These are phyloP conservation scores for Acacia concinna DNA, from an alignment of 331 rosid genomes.

Conservation along the genomic window DNA sequence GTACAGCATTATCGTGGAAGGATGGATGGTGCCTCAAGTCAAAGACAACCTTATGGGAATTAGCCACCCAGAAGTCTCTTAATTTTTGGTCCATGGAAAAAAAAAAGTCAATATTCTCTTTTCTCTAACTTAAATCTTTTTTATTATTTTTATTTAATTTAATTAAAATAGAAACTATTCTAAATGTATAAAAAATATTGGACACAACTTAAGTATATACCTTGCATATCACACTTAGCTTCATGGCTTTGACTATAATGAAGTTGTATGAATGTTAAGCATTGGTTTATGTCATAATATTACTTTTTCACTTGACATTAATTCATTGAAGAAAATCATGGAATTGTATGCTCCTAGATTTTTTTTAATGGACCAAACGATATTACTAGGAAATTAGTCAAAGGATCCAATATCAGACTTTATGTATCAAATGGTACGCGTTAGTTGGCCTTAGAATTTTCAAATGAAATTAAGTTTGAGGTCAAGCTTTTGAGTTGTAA, in stretches of 20 bases:
- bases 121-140: not conserved
- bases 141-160: no score
- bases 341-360: not conserved
- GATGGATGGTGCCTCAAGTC: not conserved
- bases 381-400: no score
- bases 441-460: not conserved
- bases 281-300: not conserved
- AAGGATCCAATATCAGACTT: no score
- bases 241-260: no score
- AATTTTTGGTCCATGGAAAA: not conserved
- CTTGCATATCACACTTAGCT: no score
- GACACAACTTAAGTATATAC: no score
- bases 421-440: no score
- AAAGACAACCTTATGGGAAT: not conserved
- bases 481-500: slow-evolving; percentile 2
- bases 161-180: not conserved
- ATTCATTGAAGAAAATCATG: not conserved
- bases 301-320: not conserved
- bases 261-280: not conserved
- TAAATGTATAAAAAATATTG: no score
- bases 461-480: not conserved
- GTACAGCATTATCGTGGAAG: not conserved
- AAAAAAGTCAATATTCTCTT: no score
- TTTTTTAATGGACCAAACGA: not conserved
- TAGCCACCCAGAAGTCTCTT: not conserved